Evolutionary conservation across 148 eudicot genomes (phyloP), one percentile per base, ranked within the genome.

Genomic region (Cornus kousa): DNA sequence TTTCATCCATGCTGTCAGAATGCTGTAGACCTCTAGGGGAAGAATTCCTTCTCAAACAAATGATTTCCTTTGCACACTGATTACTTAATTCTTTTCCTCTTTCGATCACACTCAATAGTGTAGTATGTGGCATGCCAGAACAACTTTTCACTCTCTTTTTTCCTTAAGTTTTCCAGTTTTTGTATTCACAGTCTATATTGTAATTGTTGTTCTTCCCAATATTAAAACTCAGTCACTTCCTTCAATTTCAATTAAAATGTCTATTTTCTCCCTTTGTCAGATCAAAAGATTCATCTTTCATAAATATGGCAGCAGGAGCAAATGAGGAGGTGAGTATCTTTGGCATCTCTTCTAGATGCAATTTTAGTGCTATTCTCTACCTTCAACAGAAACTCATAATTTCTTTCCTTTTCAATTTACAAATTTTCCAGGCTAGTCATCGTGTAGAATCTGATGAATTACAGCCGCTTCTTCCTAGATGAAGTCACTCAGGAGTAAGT

Each of bases 261-360:
- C 14, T 35, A 70, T 76, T 31, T 19, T 64, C 32, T 67, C 64
- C 43, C 40, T 46, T 64, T 89, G 78, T 77, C 88, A 92, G 92
- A 88, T 76, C 85, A 64, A 88, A 82, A 82, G 94, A 89, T 70
- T 75, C 88, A 70, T 86, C 89, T 59, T 86, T 90, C 77, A 40
- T 90, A 85, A 87, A 92, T 59, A 92, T 92, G 87, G 86, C 98
- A 71, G 97, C 95, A 37, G 97, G 97, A 88, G 98, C 95, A 75
- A 92, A 91, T 85, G 97, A 90, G 77, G 98, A 92, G 97, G 98
- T 94, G 73, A 74, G 76, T 23, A 40, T 83, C 55, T 65, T 60
- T 9, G 10, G 6, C 13, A 2, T 2, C 73, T 32, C 55, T 37
- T 78, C 4, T 23, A n/a, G 43, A 60, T 67, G 46, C 32, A 57